Evolutionary conservation across 2,329 filamentous ascomycete species (phyloP), one percentile per base, ranked within the genome.

Genomic region (Ilyonectria destructans): DNA sequence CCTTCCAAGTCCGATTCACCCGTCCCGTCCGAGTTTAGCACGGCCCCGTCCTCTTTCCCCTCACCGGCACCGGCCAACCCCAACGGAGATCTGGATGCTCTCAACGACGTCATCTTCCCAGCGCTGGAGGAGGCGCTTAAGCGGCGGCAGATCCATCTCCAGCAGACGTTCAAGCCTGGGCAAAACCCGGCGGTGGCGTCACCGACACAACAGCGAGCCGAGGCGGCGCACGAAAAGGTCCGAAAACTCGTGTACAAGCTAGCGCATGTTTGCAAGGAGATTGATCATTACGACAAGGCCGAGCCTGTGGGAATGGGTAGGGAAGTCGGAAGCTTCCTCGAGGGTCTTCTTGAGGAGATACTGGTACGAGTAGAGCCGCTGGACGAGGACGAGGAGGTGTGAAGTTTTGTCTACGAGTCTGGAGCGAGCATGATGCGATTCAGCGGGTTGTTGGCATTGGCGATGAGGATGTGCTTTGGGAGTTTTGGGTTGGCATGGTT

Each of bases 251-350:
- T 97, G 13, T 91, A 91, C 71, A 97, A 97, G 79, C 87, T 97
- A 33, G 92, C 92, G 2, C 90, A 93, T 67, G 87, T 96, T 26
- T 97, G 97, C 81, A 92, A 92, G 77, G 95, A 97, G 79, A 94
- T 99, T 76, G 96, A 99, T 80, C 89, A 92, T 70, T 93, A 91
- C 81, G 96, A 99, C 81, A 92, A 92, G 79, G 89, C 91, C 49
- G 93, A 94, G 74, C 94, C 95, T 6, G 94, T 98, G 12, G 94
- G 95, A 1, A 98, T 98, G 96, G 96, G 95, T 0, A 91, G 94
- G 51, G 95, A 96, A 29, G 95, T 97, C 2, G 91, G 91, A 51
- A 94, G 93, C 1, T 97, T 98, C 74, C 82, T 98, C 8, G 96
- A 99, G 80, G 96, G 95, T 0, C 89, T 98, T 70, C 84, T 99